Percentiles rank a stretch among this genome's conserved stretches.
phyloP scores from a whole-genome alignment of 2,329 filamentous ascomycete species.

The Orbilia oligospora region DNA sequence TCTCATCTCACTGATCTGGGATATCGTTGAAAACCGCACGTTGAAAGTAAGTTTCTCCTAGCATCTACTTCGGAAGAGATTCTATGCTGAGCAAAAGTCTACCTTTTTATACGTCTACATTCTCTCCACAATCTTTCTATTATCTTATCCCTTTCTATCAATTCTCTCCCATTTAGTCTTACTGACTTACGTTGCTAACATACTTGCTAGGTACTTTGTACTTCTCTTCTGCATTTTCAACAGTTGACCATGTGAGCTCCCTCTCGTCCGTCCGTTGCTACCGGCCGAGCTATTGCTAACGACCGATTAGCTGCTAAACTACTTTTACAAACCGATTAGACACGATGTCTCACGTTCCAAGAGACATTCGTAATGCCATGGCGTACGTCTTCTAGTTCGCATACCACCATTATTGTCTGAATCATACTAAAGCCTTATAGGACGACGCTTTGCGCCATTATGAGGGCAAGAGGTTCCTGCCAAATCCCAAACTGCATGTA shows the following conservation, averaged over 20 bases:
- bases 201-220: background rate
- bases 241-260: background rate
- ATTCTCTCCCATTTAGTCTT: too few species aligned
- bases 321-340: background rate
- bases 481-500: constrained; percentile 14
- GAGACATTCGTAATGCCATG: constrained; percentile 44
- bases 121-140: too few species aligned
- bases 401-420: background rate
- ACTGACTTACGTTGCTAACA: too few species aligned
- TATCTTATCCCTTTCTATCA: too few species aligned
- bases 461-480: constrained; percentile 37
- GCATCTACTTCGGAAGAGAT: too few species aligned
- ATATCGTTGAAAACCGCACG: background rate
- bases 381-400: constrained; percentile 5
- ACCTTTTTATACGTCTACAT: too few species aligned
- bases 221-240: background rate
- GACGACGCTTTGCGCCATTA: constrained; percentile 28
- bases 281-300: background rate
- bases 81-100: too few species aligned
- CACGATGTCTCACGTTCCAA: constrained; percentile 15
- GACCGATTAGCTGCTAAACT: background rate
- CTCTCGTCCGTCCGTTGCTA: too few species aligned
- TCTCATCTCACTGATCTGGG: too few species aligned
- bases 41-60: background rate
- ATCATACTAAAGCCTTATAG: background rate